phyloP scores from a whole-genome alignment of 1,284 basidiomycete species.

The Rhodofomes roseus region DNA sequence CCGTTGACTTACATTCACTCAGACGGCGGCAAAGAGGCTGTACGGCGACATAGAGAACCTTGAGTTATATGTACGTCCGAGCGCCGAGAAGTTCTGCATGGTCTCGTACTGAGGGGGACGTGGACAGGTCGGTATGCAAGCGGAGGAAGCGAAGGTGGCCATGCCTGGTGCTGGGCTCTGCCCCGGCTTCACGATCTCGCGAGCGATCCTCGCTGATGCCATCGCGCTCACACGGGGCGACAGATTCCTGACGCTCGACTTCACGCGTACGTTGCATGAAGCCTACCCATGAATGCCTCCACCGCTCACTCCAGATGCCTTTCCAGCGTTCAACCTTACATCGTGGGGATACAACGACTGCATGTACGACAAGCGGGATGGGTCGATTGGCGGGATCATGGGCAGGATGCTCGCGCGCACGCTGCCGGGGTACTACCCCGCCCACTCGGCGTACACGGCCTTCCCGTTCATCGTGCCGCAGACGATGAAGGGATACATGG shows the following conservation, averaged over 20 bases:
- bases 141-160: conserved; percentile 69
- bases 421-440: conserved; percentile 65
- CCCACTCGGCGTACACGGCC: conserved; percentile 54
- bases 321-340: conserved; percentile 64
- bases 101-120: conserved; percentile 28
- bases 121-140: conserved; percentile 41
- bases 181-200: conserved; percentile 85
- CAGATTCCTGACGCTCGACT: conserved; percentile 77
- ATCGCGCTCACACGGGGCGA: conserved; percentile 71
- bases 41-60: conserved; percentile 77
- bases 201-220: conserved; percentile 83
- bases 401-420: conserved; percentile 70
- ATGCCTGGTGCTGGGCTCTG: conserved; percentile 78
- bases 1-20: not conserved
- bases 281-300: not conserved
- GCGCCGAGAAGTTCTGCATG: conserved; percentile 47
- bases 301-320: not conserved
- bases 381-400: conserved; percentile 70
- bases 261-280: conserved; percentile 53
- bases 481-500: conserved; percentile 37
- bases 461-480: conserved; percentile 62
- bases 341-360: conserved; percentile 76
- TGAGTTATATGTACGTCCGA: conserved; percentile 49
- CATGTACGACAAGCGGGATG: conserved; percentile 57
- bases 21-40: conserved; percentile 63